These are phyloP conservation scores for Plantago major DNA, from an alignment of 257 asterid species.

Conservation along the genomic window DNA sequence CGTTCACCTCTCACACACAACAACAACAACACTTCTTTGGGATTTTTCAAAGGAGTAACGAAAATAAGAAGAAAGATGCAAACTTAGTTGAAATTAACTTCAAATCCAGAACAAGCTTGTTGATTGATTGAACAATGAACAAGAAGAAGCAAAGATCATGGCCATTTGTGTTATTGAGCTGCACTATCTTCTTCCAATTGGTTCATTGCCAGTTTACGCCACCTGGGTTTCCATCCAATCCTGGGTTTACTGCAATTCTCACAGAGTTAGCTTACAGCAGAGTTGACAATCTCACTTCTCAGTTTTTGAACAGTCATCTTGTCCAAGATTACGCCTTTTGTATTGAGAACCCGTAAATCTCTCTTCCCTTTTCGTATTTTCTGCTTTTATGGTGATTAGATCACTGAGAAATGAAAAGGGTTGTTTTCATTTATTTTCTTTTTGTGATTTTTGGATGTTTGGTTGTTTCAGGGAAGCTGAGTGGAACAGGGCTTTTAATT, in stretches of 20 bases:
- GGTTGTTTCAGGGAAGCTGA: slow-evolving; percentile 47
- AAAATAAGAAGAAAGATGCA: too few species aligned
- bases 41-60: too few species aligned
- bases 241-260: slow-evolving; percentile 26
- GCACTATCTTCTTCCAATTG: slow-evolving; percentile 31
- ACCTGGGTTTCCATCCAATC: slow-evolving; percentile 20
- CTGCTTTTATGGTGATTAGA: not conserved
- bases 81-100: not conserved
- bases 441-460: not conserved
- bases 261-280: slow-evolving; percentile 35
- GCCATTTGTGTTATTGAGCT: too few species aligned
- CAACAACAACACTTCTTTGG: not conserved
- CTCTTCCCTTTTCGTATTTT: not conserved
- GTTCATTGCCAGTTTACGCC: slow-evolving; percentile 40
- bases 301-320: slow-evolving; percentile 37
- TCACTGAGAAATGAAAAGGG: not conserved
- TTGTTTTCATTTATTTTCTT: slow-evolving; percentile 4
- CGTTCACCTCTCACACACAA: not conserved
- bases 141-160: slow-evolving; percentile 22
- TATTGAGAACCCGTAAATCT: slow-evolving; percentile 51
- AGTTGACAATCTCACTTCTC: slow-evolving; percentile 50
- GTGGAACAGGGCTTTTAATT: slow-evolving; percentile 69
- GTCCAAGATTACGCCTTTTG: slow-evolving; percentile 56
- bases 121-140: slow-evolving; percentile 24
- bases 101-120: not conserved